Evolutionary conservation across 2,329 filamentous ascomycete genomes (phyloP), one percentile per base, ranked within the genome.

Genomic region (Fusarium concolor): DNA sequence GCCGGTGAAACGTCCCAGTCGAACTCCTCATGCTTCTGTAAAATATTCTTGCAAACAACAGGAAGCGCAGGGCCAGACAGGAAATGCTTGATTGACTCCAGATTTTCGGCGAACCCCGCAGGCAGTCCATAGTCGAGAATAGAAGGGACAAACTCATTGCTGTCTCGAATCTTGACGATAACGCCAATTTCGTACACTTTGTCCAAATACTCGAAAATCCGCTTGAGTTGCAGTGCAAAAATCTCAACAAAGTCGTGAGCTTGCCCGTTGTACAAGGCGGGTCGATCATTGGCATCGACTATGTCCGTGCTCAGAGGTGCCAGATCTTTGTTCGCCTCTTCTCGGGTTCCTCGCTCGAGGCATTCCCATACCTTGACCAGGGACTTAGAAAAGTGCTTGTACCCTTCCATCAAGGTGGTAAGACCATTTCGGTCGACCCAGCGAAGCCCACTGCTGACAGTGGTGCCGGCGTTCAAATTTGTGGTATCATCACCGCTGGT

Each of bases 371-470:
- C 65, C 14, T 50, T 67, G 38, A 54, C 35, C 3, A 77, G 65
- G 6, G 59, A 60, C 46, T 65, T 61, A 5, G 69, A 56, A 57
- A 77, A 74, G 31, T 57, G 39, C 15, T 65, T 58, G 29, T 76
- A 76, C 17, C 60, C 60, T 17, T 69, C 60, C 11, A 76, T 58
- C 14, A 77, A 65, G 26, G 59, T 29, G 18, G 45, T 57, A 11
- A 77, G 64, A 7, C 54, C 70, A 51, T 67, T 44, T 28, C 64
- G 60, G 42, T 75, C 74, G 35, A 76, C 54, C 75, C 75, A 76
- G n/a, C 65, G 61, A 14, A 75, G 52, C 11, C 62, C 44, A 39
- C 22, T 28, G 22, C 58, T 24, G 15, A 33, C 38, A 31, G 28
- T 24, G 29, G 28, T 17, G 38, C 28, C 17, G 18, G 26, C 26